Evolutionary conservation across 768 basidiomycete genomes (phyloP).

Genomic region (Tricholoma flavovirens): DNA sequence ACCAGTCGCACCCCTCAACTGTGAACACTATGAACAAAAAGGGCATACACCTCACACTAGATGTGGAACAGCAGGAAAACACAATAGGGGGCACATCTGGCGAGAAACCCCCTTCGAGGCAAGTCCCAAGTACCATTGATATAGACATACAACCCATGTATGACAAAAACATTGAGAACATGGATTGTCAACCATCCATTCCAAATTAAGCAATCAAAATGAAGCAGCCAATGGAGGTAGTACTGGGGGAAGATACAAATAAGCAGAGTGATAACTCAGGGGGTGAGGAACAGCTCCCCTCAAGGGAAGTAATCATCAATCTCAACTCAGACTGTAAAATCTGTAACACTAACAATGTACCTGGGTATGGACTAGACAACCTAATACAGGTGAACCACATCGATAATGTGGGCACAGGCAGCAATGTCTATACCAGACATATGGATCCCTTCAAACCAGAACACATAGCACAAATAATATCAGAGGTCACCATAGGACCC

Average conservation of each 20-base stretch:
- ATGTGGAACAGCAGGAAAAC: too few species aligned
- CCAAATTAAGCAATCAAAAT: too few species aligned
- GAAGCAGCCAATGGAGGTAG: not conserved
- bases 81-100: too few species aligned
- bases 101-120: too few species aligned
- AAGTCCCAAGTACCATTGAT: not conserved
- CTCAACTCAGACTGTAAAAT: not conserved
- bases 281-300: not conserved
- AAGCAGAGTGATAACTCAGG: not conserved
- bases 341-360: not conserved
- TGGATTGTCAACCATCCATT: not conserved
- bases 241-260: not conserved
- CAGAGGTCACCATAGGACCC: not conserved
- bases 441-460: not conserved
- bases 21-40: not conserved
- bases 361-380: not conserved
- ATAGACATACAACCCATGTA: not conserved
- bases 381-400: not conserved
- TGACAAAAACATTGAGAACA: not conserved
- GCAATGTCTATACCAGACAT: not conserved
- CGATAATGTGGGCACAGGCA: not conserved
- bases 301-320: not conserved
- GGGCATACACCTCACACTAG: too few species aligned
- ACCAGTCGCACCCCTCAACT: not conserved
- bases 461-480: not conserved